Base-by-base conservation (phyloP, 1,284 basidiomycete genomes). In the Vanrija humicola region DNA sequence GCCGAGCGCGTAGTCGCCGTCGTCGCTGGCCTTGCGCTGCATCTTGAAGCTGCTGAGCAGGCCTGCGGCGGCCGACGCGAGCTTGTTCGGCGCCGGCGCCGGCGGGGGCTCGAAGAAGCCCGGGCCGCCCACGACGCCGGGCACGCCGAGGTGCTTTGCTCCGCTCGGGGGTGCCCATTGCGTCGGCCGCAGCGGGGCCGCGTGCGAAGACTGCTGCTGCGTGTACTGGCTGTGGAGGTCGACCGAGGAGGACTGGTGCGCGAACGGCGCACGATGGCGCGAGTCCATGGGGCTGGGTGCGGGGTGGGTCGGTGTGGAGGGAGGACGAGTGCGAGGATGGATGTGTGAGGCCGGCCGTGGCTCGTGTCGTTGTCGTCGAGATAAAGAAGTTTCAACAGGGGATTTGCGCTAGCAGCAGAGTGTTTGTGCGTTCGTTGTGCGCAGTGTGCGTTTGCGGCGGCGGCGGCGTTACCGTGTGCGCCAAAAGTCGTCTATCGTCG, bases 181-280 rank as follows among this genome's bases (percentile, higher is more conserved):
- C 12, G 34, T 34, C 12, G 34, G 34, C 5, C 34, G 34, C 9
- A 34, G 34, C 28, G 28, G 28, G 6, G 34, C 21, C 21, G 21
- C 21, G 21, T 23, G 21, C 21, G 21, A 23, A 3, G 21, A 10
- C 34, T 34, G 34, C 34, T 34, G 34, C 34, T 34, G 34, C 5
- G 26, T 26, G 19, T 28, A 48, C n/a, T 26, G 38, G 38, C 38
- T 46, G 23, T 34, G 45, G 12, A 62, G 61, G 52, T 62, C 56
- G 38, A 58, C 25, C n/a, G 57, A 54, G 1, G 61, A 62, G 26
- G 54, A 56, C 46, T 59, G 57, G 52, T 73, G 72, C 25, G 69
- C 59, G 53, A 73, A 74, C 21, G 73, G 69, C 23, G 71, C 69
- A 38, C 73, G 59, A 16, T 72, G 72, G 18, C 72, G 64, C 16